phyloP scores from a whole-genome alignment of 2,329 filamentous ascomycete species.

The Nemania diffusa region DNA sequence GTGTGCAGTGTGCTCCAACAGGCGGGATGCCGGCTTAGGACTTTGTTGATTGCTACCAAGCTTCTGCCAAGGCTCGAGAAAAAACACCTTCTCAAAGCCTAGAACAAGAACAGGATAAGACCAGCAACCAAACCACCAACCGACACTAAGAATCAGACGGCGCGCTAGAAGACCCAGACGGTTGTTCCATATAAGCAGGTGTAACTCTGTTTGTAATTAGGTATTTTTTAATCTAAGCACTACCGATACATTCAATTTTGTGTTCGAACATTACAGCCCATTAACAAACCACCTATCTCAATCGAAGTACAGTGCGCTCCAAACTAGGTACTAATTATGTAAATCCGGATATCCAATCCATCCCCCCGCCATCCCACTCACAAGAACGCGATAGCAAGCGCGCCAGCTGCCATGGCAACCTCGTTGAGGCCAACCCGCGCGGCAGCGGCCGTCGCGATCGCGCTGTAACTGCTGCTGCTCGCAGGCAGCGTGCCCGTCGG shows the following conservation, averaged over 20 bases:
- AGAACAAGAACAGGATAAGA: background rate
- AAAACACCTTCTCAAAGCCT: background rate
- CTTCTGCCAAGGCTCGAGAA: background rate
- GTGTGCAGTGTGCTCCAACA: background rate
- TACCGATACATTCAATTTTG: background rate
- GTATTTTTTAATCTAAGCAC: background rate
- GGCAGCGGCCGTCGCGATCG: constrained; percentile 39
- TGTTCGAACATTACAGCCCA: constrained; percentile 10
- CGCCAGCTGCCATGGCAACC: constrained; percentile 37
- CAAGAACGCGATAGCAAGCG: constrained; percentile 37
- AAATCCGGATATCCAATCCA: background rate
- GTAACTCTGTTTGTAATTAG: background rate
- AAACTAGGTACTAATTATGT: background rate
- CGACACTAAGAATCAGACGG: background rate
- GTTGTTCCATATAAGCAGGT: background rate
- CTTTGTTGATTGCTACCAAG: background rate
- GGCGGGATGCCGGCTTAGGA: background rate
- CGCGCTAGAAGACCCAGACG: background rate
- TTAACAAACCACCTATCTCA: background rate
- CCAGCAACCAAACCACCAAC: too few species aligned
- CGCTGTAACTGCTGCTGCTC: constrained; percentile 2
- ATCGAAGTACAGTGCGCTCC: too few species aligned
- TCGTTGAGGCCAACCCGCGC: constrained; percentile 36
- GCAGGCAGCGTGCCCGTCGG: constrained; percentile 4
- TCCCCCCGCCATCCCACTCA: constrained; percentile 17